Evolutionary conservation across 2,329 filamentous ascomycete species (phyloP).

Genomic region (Exophiala sp.): DNA sequence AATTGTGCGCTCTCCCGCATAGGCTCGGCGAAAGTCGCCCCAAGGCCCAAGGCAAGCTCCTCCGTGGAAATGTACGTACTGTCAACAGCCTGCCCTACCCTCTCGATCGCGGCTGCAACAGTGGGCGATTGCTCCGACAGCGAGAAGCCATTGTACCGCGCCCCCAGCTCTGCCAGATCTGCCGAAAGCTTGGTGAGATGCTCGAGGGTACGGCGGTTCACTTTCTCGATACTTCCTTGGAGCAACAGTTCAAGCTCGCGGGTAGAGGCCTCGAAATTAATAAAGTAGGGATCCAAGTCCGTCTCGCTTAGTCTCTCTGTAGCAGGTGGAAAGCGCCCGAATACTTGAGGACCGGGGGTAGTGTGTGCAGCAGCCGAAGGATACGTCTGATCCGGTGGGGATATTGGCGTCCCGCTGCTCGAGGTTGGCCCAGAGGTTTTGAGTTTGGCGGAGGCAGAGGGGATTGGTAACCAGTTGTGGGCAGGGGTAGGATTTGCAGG

Average conservation of each 20-base stretch:
- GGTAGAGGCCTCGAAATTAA: slow-evolving; percentile 84
- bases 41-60: slow-evolving; percentile 79
- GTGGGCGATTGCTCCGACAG: slow-evolving; percentile 85
- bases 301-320: slow-evolving; percentile 72
- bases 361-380: slow-evolving; percentile 53
- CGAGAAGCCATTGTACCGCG: slow-evolving; percentile 95
- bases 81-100: slow-evolving; percentile 88
- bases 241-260: slow-evolving; percentile 84
- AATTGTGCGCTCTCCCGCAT: slow-evolving; percentile 98
- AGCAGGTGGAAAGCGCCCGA: slow-evolving; percentile 76
- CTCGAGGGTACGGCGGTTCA: slow-evolving; percentile 80
- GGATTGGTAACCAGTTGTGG: slow-evolving; percentile 81
- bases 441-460: slow-evolving; percentile 77
- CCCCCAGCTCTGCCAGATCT: slow-evolving; percentile 87
- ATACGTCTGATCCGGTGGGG: slow-evolving; percentile 47
- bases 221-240: slow-evolving; percentile 91
- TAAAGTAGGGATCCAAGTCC: slow-evolving; percentile 92
- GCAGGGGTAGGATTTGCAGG: slow-evolving; percentile 85
- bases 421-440: slow-evolving; percentile 47
- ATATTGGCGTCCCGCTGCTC: slow-evolving; percentile 48
- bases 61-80: slow-evolving; percentile 94
- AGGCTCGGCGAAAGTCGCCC: slow-evolving; percentile 89
- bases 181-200: slow-evolving; percentile 78
- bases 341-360: slow-evolving; percentile 56
- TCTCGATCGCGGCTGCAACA: slow-evolving; percentile 86